phyloP scores from a whole-genome alignment of 331 rosid genomes.

The Rosa hybrid region DNA sequence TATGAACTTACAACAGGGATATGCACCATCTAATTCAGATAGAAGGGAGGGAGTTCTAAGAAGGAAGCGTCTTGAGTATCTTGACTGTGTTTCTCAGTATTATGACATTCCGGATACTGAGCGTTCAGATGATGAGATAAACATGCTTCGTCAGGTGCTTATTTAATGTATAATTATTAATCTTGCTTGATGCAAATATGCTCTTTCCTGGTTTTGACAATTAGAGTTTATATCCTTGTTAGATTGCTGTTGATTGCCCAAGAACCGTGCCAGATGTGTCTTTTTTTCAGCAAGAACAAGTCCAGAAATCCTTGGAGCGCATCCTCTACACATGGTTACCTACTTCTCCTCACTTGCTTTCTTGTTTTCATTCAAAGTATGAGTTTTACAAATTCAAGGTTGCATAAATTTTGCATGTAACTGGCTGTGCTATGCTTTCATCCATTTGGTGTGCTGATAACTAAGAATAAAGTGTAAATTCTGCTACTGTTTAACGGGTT shows the following conservation, averaged over 20 bases:
- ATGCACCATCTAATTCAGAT: constrained; percentile 99
- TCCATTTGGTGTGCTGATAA: neutral
- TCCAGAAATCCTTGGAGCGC: constrained; percentile 93
- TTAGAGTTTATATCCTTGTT: constrained; percentile 8
- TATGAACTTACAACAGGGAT: constrained; percentile 94
- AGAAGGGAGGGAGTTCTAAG: constrained; percentile 92
- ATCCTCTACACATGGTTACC: constrained; percentile 81
- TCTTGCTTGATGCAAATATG: constrained; percentile 15
- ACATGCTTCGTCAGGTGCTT: constrained; percentile 95
- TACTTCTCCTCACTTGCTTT: neutral
- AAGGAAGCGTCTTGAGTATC: constrained; percentile 95
- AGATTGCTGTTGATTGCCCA: constrained; percentile 95
- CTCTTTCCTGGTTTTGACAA: constrained; percentile 22
- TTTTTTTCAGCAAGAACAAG: constrained; percentile 82
- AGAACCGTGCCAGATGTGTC: constrained; percentile 95
- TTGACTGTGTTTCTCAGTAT: constrained; percentile 80
- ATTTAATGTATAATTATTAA: constrained; percentile 11
- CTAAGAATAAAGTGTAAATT: neutral
- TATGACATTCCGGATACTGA: constrained; percentile 85
- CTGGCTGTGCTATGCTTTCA: constrained; percentile 4
- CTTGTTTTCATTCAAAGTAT: neutral
- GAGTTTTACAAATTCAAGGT: neutral
- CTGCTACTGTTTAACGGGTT: neutral
- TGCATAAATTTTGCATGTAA: neutral
- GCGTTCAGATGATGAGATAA: constrained; percentile 93